phyloP scores from a whole-genome alignment of 805 yeast species.

The Saccharomycopsis fibuligera region DNA sequence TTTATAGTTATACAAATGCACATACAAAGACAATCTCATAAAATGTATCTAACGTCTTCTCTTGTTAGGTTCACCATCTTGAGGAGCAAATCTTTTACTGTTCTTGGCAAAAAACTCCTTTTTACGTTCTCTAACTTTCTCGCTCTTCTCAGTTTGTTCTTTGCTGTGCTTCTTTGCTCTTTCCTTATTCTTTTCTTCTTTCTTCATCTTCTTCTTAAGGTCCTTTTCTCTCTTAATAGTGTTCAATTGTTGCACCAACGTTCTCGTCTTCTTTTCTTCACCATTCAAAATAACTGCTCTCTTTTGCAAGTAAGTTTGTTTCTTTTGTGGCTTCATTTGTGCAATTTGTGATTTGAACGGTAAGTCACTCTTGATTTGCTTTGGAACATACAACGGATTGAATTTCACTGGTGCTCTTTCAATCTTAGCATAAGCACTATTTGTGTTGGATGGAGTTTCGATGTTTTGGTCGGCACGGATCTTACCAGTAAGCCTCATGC shows the following conservation, averaged over 20 bases:
- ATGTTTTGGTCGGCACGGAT: constrained; percentile 72
- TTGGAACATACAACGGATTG: constrained; percentile 85
- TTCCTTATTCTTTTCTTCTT: constrained; percentile 51
- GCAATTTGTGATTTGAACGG: constrained; percentile 92
- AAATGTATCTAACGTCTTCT: background rate
- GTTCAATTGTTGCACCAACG: constrained; percentile 78
- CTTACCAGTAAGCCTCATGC: constrained; percentile 93
- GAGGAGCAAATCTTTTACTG: constrained; percentile 35
- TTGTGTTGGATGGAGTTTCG: constrained; percentile 52
- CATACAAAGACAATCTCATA: too few relatives aligned
- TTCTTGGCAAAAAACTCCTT: constrained; percentile 75
- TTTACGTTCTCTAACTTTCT: constrained; percentile 78
- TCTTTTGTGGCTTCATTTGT: constrained; percentile 81
- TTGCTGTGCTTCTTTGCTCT: constrained; percentile 72
- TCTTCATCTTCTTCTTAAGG: constrained; percentile 58
- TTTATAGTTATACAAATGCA: too few relatives aligned
- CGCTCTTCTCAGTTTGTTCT: constrained; percentile 59
- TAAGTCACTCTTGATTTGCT: constrained; percentile 60
- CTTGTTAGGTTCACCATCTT: constrained; percentile 11
- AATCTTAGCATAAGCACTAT: constrained; percentile 56
- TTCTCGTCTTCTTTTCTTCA: constrained; percentile 89
- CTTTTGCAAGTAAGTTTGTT: constrained; percentile 74
- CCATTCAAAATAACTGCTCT: constrained; percentile 92
- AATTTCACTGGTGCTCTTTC: constrained; percentile 82
- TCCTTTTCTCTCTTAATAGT: constrained; percentile 85